Evolutionary conservation across 73 alveolate genomes (phyloP).

Genomic region (Paramecium sexaurelia): DNA sequence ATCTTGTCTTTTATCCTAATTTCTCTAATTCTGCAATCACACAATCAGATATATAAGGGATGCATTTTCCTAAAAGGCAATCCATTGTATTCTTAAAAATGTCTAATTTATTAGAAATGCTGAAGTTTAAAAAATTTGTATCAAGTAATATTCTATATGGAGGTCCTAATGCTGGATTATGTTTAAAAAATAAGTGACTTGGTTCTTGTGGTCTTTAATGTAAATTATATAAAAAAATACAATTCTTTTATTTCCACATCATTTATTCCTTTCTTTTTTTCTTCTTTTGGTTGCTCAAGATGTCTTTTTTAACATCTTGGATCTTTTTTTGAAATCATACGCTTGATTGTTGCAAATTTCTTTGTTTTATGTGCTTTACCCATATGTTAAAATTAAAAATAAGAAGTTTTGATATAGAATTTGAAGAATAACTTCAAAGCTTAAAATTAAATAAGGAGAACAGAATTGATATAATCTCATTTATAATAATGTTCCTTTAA

Average conservation of each 20-base stretch:
- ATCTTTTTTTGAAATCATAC: slow-evolving; percentile 95
- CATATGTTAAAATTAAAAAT: slow-evolving; percentile 70
- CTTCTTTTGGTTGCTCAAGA: slow-evolving; percentile 76
- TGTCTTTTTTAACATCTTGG: slow-evolving; percentile 78
- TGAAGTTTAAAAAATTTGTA: slow-evolving; percentile 99
- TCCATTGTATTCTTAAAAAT: slow-evolving; percentile 97
- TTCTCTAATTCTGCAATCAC: slow-evolving; percentile 98
- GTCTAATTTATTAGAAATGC: slow-evolving; percentile 98
- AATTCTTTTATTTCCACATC: slow-evolving; percentile 64
- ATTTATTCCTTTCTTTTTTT: slow-evolving; percentile 59
- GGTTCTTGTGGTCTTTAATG: slow-evolving; percentile 63
- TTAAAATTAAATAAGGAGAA: not conserved
- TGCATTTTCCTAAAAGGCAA: slow-evolving; percentile 97
- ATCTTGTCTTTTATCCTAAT: slow-evolving; percentile 97
- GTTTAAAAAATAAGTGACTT: slow-evolving; percentile 85
- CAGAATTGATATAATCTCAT: not conserved
- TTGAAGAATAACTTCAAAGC: not conserved
- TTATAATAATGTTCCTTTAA: slow-evolving; percentile 25
- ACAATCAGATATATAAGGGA: slow-evolving; percentile 99
- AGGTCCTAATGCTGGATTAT: slow-evolving; percentile 95
- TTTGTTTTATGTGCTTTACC: slow-evolving; percentile 93
- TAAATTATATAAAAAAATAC: not conserved
- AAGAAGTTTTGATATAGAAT: not conserved
- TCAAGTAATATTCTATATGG: slow-evolving; percentile 97
- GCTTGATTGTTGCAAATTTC: slow-evolving; percentile 95